Percentiles rank a stretch among this genome's conserved stretches.
Evolutionary conservation across 177 flowering plant genomes (phyloP).

Genomic region (Vitis hybrid): DNA sequence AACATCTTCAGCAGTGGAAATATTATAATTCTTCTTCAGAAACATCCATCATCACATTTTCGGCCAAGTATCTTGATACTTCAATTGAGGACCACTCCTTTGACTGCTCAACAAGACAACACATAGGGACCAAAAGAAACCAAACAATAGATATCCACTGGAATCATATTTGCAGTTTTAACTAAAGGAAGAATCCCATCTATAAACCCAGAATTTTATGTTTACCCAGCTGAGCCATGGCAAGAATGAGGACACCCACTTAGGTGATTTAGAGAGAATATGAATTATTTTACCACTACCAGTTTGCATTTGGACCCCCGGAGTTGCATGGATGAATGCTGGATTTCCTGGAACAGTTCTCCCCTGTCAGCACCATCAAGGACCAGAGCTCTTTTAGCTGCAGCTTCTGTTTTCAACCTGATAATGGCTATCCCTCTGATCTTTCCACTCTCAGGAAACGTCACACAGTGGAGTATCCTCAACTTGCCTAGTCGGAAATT

Average conservation of each 20-base stretch:
- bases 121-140: not conserved
- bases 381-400: too few species aligned
- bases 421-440: too few species aligned
- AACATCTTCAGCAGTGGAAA: conserved; percentile 79
- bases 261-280: too few species aligned
- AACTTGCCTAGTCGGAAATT: too few species aligned
- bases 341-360: too few species aligned
- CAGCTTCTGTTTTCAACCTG: too few species aligned
- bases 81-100: conserved; percentile 87
- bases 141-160: conserved; percentile 4
- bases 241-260: conserved; percentile 14
- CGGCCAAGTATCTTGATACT: conserved; percentile 49
- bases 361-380: too few species aligned
- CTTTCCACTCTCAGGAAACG: too few species aligned
- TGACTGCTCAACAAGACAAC: conserved; percentile 60
- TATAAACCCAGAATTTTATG: conserved; percentile 11
- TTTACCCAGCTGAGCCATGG: conserved; percentile 16
- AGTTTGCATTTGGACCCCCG: too few species aligned
- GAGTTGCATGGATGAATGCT: too few species aligned
- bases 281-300: too few species aligned
- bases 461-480: too few species aligned
- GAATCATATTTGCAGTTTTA: conserved; percentile 36
- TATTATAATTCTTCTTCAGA: conserved; percentile 77
- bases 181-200: conserved; percentile 18
- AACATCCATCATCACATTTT: conserved; percentile 77